These are phyloP conservation scores for Aspergillus nidulans DNA, from an alignment of 495 filamentous ascomycete genomes.

Conservation along the genomic window DNA sequence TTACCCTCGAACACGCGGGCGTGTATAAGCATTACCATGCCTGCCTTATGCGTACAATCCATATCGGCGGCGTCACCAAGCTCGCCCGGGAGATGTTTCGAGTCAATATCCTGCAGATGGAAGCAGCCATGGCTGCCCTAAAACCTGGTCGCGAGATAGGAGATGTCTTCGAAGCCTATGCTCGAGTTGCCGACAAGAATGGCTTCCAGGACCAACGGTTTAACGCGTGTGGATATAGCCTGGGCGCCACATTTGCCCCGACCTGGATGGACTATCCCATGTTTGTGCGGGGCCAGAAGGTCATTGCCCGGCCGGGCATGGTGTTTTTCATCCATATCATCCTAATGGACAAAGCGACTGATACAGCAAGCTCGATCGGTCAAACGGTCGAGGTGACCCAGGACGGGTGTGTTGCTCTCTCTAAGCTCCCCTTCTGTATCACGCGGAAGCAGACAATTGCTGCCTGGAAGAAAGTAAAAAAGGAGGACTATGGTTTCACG, in stretches of 20 bases:
- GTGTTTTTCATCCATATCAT: constrained; percentile 28
- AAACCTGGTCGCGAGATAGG: constrained; percentile 20
- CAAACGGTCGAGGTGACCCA: constrained; percentile 23
- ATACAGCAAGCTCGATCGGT: constrained; percentile 24
- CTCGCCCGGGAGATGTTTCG: constrained; percentile 19
- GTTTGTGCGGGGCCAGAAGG: constrained; percentile 22
- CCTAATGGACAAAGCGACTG: constrained; percentile 25
- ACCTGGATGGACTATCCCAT: constrained; percentile 28
- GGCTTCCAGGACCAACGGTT: constrained; percentile 26
- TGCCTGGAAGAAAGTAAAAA: constrained; percentile 23
- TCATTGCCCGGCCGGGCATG: constrained; percentile 19
- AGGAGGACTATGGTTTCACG: constrained; percentile 24
- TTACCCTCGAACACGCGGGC: constrained; percentile 23
- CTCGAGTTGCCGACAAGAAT: constrained; percentile 22
- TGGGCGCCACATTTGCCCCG: constrained; percentile 21
- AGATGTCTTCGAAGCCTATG: constrained; percentile 25
- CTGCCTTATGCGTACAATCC: constrained; percentile 24
- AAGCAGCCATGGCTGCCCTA: constrained; percentile 20
- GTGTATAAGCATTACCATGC: constrained; percentile 25
- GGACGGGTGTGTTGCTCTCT: constrained; percentile 20
- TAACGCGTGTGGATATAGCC: constrained; percentile 20
- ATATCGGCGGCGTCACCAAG: constrained; percentile 20
- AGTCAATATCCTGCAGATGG: constrained; percentile 24
- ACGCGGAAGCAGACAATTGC: constrained; percentile 23
- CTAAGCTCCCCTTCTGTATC: constrained; percentile 22